phyloP scores from a whole-genome alignment of 208 protist genomes.

The Trypanosoma boissoni region DNA sequence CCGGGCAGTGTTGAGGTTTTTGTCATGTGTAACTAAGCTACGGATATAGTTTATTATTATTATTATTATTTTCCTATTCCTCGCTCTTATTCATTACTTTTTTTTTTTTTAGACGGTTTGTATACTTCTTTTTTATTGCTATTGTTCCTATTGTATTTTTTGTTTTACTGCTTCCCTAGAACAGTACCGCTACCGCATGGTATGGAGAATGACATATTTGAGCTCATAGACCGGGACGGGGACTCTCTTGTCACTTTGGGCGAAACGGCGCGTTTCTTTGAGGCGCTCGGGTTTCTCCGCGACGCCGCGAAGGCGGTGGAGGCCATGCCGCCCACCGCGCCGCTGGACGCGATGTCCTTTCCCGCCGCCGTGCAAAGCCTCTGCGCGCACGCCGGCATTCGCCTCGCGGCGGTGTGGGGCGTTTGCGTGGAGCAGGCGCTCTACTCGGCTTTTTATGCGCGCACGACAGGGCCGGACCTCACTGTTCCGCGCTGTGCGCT shows the following conservation, averaged over 20 bases:
- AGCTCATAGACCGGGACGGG: constrained; percentile 8
- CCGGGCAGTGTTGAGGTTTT: no score
- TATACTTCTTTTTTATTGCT: background rate
- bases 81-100: background rate
- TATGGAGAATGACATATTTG: constrained; percentile 21
- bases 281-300: constrained; percentile 2
- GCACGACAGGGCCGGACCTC: background rate
- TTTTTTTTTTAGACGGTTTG: constrained; percentile 1
- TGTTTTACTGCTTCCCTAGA: background rate
- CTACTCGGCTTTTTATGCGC: background rate
- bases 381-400: background rate
- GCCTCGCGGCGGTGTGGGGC: constrained; percentile 1
- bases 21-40: background rate
- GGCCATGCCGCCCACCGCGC: background rate
- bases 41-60: background rate
- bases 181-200: no score
- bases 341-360: background rate
- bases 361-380: background rate
- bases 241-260: constrained; percentile 8
- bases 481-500: background rate
- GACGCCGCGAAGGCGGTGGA: background rate
- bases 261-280: constrained; percentile 6
- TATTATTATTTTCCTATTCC: background rate
- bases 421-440: constrained; percentile 16
- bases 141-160: background rate